phyloP scores from a whole-genome alignment of 768 basidiomycete species.

The Aureoboletus auriporus region DNA sequence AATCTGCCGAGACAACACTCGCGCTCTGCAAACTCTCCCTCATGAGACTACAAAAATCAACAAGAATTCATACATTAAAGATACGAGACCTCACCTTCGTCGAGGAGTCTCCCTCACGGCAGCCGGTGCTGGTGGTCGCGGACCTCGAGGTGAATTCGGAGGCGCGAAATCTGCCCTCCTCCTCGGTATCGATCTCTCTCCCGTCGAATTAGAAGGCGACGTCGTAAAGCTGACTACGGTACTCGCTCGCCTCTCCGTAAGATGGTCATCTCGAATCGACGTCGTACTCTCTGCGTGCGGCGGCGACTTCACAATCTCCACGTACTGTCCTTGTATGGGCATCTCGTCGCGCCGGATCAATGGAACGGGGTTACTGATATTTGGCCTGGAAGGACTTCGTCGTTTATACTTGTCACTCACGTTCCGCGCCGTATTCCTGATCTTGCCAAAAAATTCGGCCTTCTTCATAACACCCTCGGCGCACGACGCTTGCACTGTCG shows the following conservation, averaged over 20 bases:
- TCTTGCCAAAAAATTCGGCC: conserved; percentile 60
- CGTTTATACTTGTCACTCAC: conserved; percentile 60
- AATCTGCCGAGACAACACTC: conserved; percentile 33
- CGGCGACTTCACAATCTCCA: conserved; percentile 25
- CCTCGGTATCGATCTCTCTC: conserved; percentile 59
- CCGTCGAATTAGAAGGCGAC: conserved; percentile 66
- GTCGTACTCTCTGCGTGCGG: conserved; percentile 22
- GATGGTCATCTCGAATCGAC: conserved; percentile 39
- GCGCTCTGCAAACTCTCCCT: conserved; percentile 54
- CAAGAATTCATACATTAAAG: not conserved
- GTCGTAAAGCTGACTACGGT: conserved; percentile 45
- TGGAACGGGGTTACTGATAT: conserved; percentile 59
- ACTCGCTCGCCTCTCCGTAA: conserved; percentile 29
- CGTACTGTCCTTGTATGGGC: conserved; percentile 32
- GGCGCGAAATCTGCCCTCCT: conserved; percentile 66
- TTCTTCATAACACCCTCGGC: conserved; percentile 64
- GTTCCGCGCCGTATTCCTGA: conserved; percentile 60
- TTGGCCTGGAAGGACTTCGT: conserved; percentile 37
- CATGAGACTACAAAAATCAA: conserved; percentile 36
- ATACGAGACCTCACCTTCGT: conserved; percentile 17
- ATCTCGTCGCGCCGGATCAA: conserved; percentile 23
- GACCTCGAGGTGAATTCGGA: conserved; percentile 45
- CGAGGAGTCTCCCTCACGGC: conserved; percentile 20
- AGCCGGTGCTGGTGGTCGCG: conserved; percentile 20
- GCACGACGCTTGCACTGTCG: conserved; percentile 28